Percentiles rank a stretch among this genome's conserved stretches.
phyloP scores from a whole-genome alignment of 73 alveolate species.

The Tetrahymena elliotti region DNA sequence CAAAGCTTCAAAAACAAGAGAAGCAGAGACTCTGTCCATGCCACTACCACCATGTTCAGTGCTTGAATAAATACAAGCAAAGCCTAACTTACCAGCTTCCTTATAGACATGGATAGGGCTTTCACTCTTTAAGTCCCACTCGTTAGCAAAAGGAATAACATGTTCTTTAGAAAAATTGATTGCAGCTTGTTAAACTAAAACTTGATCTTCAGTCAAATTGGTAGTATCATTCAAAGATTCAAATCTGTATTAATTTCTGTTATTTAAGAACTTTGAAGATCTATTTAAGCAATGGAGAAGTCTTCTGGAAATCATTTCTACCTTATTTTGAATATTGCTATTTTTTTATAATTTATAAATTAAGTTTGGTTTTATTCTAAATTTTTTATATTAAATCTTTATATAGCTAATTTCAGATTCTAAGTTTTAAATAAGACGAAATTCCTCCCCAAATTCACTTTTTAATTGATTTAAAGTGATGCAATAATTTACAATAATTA shows the following conservation, averaged over 20 bases:
- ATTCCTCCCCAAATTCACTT: neutral
- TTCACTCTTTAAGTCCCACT: constrained; percentile 73
- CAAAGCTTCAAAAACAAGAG: constrained; percentile 75
- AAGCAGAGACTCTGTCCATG: constrained; percentile 65
- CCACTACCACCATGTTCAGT: constrained; percentile 74
- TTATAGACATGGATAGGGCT: constrained; percentile 62
- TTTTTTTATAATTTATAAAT: neutral
- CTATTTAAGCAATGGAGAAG: neutral
- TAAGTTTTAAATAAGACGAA: neutral
- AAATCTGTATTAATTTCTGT: neutral
- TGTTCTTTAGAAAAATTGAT: constrained; percentile 54
- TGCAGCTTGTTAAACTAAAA: constrained; percentile 59
- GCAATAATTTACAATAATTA: neutral
- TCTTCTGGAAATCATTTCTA: neutral
- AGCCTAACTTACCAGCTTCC: constrained; percentile 72
- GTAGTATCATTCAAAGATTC: constrained; percentile 17
- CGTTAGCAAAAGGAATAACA: constrained; percentile 65
- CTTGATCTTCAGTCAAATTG: constrained; percentile 47
- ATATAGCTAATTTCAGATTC: neutral
- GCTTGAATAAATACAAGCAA: constrained; percentile 58
- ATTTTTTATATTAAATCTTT: neutral
- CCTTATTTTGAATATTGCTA: neutral
- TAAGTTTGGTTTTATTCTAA: neutral
- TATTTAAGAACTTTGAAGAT: neutral
- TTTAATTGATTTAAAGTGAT: neutral